Evolutionary conservation across 441 rosid genomes (phyloP).

Genomic region (Adansonia grandidieri): DNA sequence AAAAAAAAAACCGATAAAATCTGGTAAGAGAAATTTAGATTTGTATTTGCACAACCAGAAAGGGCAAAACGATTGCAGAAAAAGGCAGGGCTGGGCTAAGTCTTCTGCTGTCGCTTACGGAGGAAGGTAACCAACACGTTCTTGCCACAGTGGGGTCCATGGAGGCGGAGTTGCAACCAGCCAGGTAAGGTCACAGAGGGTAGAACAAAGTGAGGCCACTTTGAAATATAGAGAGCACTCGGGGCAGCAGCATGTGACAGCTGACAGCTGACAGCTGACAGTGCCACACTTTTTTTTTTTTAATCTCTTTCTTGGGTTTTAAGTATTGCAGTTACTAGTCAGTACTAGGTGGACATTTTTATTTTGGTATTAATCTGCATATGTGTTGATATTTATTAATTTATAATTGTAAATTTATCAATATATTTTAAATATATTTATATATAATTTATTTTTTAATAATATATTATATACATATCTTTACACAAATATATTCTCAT

Average conservation of each 20-base stretch:
- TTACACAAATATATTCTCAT: no score
- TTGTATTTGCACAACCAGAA: slow-evolving; percentile 23
- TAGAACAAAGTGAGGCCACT: slow-evolving; percentile 26
- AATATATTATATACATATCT: no score
- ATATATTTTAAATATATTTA: no score
- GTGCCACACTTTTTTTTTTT: neutral
- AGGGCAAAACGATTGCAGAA: neutral
- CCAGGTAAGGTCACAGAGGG: slow-evolving; percentile 25
- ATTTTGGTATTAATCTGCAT: neutral
- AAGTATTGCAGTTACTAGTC: no score
- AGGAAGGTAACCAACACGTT: slow-evolving; percentile 15
- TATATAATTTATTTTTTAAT: no score
- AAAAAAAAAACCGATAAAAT: neutral
- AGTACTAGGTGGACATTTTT: neutral
- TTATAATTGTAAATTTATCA: no score
- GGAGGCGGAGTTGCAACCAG: slow-evolving; percentile 24
- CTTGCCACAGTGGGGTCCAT: slow-evolving; percentile 21
- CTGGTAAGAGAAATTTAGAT: neutral
- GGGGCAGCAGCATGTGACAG: slow-evolving; percentile 37
- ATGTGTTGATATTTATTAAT: no score
- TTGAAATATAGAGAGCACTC: neutral
- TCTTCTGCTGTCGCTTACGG: neutral
- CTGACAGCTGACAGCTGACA: slow-evolving; percentile 24
- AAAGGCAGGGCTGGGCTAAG: neutral
- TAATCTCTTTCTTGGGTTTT: neutral